Evolutionary conservation across 129 eudicot species (phyloP), one percentile per base, ranked within the genome.

Genomic region (Dittrichia graveolens): DNA sequence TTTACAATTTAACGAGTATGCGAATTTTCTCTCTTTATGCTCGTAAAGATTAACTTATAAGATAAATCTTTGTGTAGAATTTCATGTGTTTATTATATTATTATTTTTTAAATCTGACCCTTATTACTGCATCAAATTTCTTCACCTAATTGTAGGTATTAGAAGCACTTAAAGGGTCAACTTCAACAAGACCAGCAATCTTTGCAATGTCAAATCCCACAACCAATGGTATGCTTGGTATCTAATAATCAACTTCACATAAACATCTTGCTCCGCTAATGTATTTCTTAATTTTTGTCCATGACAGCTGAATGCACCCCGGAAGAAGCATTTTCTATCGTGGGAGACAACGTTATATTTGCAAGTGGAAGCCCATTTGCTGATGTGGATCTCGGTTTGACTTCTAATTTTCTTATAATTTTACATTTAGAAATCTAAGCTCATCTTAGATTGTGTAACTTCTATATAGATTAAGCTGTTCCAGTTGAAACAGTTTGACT

Each of bases 191-290:
- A 81, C 98, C 98, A 52, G 98, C 96, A 75, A 94, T 94, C 69
- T 90, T 94, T 75, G 87, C 98, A 38, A 90, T 94, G 98, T 94
- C 98, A 42, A 94, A 94, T 79, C 98, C 98, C 56, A 94, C 98
- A 69, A 84, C 80, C 58, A 90, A 78, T 77, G 98, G 98, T 94
- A 81, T 49, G 72, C 42, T 50, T 72, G 14, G 62, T 83, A 57
- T 62, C n/a, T 46, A 4, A 62, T 42, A 54, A 74, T 39, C 61
- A 47, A 16, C 41, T 48, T 52, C 31, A 54, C 72, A 57, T 50
- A 10, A 18, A 31, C 65, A 55, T 68, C 5, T 34, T 8, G 38
- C 12, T 71, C 46, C 46, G 35, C 11, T 54, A 44, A 67, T 42
- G 12, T 14, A 40, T 57, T 68, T 3, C 31, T n/a, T 70, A 6